Conservation (phyloP, 2,329 filamentous ascomycete species). For the Pseudogymnoascus sp. region DNA sequence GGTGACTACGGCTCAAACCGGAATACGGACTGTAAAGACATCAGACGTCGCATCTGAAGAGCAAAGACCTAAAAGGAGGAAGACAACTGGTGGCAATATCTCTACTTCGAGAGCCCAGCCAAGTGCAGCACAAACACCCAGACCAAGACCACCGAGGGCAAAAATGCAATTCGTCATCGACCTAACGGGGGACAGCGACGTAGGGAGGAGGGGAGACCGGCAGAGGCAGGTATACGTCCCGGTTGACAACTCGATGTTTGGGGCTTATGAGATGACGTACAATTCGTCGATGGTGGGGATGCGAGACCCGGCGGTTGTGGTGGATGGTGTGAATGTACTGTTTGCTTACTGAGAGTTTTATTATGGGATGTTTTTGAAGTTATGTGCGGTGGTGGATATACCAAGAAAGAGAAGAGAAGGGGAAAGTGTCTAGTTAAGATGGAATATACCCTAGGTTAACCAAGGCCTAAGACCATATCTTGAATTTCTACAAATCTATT, state of each 20-base stretch:
- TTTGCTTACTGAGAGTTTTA: neutral
- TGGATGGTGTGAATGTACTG: neutral
- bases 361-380: neutral
- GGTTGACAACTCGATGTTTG: conserved; percentile 19
- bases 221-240: conserved; percentile 14
- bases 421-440: neutral
- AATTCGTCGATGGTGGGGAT: neutral
- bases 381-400: neutral
- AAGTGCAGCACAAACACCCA: neutral
- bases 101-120: too few relatives aligned
- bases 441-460: neutral
- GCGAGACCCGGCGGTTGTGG: neutral
- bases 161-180: neutral
- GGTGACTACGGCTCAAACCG: neutral
- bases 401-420: neutral
- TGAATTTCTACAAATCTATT: neutral
- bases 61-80: neutral
- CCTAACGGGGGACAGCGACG: neutral
- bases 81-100: neutral
- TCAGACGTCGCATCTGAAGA: neutral
- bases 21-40: neutral
- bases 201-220: neutral
- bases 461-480: neutral
- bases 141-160: neutral
- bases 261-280: conserved; percentile 18